Conservation (phyloP, 2,329 filamentous ascomycete species). For the Claviceps citrina region DNA sequence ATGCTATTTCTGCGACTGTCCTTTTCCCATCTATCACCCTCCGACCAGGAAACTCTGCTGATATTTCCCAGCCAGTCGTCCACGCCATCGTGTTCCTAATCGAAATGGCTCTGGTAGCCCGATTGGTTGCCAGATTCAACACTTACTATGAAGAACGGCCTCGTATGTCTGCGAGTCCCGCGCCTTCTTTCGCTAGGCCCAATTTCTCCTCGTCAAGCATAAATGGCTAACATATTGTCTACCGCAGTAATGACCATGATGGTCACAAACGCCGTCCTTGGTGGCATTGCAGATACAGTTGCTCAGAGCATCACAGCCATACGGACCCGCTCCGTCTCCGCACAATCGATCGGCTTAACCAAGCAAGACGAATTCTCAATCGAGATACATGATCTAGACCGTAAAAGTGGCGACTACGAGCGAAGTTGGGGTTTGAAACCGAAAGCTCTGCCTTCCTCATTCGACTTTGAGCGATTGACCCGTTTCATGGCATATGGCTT, state of each 20-base stretch:
- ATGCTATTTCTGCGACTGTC: background rate
- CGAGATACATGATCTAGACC: constrained; percentile 76
- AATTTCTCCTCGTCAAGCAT: background rate
- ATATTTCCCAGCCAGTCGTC: constrained; percentile 55
- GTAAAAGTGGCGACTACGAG: constrained; percentile 53
- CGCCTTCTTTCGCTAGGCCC: background rate
- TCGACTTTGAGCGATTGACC: constrained; percentile 88
- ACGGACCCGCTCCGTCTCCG: constrained; percentile 43
- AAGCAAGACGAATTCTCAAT: constrained; percentile 64
- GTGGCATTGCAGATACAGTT: constrained; percentile 89
- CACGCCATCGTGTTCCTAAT: constrained; percentile 73
- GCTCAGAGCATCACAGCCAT: constrained; percentile 85
- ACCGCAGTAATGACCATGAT: constrained; percentile 80
- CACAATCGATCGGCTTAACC: constrained; percentile 42
- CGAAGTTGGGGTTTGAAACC: constrained; percentile 51
- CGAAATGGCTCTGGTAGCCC: constrained; percentile 73
- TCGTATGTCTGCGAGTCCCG: constrained; percentile 32
- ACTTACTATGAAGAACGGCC: constrained; percentile 84
- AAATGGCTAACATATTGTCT: background rate
- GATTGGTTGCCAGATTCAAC: constrained; percentile 79
- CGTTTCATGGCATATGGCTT: constrained; percentile 97
- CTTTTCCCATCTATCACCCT: no score
- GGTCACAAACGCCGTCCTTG: constrained; percentile 93
- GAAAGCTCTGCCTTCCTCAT: constrained; percentile 55
- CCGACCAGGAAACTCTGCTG: no score